Evolutionary conservation across 1,284 basidiomycete species (phyloP).

Genomic region (Pseudozyma sp.): DNA sequence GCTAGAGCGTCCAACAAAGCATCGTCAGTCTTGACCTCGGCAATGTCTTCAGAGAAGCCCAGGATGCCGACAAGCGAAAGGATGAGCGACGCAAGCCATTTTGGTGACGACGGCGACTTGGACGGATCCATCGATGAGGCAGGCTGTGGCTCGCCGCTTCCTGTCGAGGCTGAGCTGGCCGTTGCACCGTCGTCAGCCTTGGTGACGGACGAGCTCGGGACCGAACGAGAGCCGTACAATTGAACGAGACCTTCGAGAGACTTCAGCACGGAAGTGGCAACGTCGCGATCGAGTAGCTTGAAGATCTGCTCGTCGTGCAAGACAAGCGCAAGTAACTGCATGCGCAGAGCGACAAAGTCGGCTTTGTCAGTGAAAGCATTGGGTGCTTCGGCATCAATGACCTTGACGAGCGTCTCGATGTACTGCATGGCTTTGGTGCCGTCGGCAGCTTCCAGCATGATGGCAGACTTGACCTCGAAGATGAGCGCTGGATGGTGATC

Average conservation of each 20-base stretch:
- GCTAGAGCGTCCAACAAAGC: constrained; percentile 24
- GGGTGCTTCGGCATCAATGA: constrained; percentile 27
- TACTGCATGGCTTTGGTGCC: constrained; percentile 21
- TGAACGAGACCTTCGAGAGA: constrained; percentile 38
- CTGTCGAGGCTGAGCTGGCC: neutral
- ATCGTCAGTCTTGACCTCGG: constrained; percentile 71
- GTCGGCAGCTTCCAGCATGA: constrained; percentile 52
- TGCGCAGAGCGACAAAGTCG: constrained; percentile 76
- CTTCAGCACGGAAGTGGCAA: constrained; percentile 61
- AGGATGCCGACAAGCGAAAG: constrained; percentile 72
- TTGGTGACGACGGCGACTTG: constrained; percentile 15
- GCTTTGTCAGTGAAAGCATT: constrained; percentile 40
- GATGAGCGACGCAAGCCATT: constrained; percentile 49
- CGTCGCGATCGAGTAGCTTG: constrained; percentile 74
- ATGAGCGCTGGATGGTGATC: constrained; percentile 88
- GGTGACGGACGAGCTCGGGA: constrained; percentile 42
- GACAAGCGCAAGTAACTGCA: constrained; percentile 85
- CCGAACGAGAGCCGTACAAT: constrained; percentile 21
- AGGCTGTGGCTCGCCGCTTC: neutral
- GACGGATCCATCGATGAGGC: neutral
- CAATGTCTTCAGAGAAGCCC: constrained; percentile 79
- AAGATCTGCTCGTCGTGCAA: constrained; percentile 77
- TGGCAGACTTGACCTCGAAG: constrained; percentile 77
- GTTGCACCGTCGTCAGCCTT: constrained; percentile 3
- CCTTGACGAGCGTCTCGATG: constrained; percentile 41